Base-by-base conservation (phyloP, 1,284 basidiomycete species). In the Rhodotorula sp. region DNA sequence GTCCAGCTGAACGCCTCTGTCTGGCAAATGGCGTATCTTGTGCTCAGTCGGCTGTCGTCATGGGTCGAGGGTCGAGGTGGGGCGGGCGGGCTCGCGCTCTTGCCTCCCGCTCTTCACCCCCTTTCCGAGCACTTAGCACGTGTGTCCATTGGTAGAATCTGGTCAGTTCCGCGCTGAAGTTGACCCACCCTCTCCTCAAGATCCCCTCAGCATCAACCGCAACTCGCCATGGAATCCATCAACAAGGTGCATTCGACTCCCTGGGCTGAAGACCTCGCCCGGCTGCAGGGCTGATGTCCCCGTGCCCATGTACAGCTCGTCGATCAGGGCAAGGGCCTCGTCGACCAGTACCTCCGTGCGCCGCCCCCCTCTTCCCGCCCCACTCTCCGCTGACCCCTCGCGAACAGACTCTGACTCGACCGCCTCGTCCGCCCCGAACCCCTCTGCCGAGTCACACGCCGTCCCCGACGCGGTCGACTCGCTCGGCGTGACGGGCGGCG, bases 271-370 rank as follows among this genome's bases (percentile, higher is more conserved):
- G 9, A 1, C 21, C 0, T 19, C 19, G 1, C 17, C 21, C 10
- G 39, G n/a, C 25, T n/a, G 10, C 0, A 36, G 2, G 21, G 34
- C 54, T 64, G 62, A 64, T 32, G 34, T n/a, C 29, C 21, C 9
- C 15, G 39, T 44, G 44, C 46, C 21, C 46, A n/a, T 32, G 5
- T 9, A 12, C 65, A 71, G 65, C 29, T 67, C 32, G 41, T 67
- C 58, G 59, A 62, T 34, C 63, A 67, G 34, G 64, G 48, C 41
- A 71, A 71, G 66, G 58, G 41, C 21, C 53, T 65, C 48, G 54
- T 67, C 54, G 17, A 54, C 46, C 59, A 57, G n/a, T 53, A 61
- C 66, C 53, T 55, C 29, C 5, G 61, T 59, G 9, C 55, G 56
- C 60, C 27, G 32, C 25, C 29, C 25, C 29, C 32, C 22, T 29